Evolutionary conservation across 192 early-diverging fungal species (phyloP).

Genomic region (Podila minutissima): DNA sequence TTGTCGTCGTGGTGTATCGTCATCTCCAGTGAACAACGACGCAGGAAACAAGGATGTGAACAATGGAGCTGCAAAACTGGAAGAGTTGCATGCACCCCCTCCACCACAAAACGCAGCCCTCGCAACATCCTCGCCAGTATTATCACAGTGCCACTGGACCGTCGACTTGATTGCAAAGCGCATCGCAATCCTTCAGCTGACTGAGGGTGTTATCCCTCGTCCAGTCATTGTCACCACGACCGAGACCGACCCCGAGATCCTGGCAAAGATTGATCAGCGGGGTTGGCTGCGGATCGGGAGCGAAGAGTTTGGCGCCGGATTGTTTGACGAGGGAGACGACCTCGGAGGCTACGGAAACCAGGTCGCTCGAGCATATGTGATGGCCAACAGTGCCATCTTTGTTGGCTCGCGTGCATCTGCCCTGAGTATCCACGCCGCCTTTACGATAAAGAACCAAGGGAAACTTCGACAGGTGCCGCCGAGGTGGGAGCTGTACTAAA

Average conservation of each 20-base stretch:
- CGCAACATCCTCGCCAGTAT: not conserved
- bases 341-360: constrained; percentile 28
- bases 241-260: constrained; percentile 21
- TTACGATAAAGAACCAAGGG: constrained; percentile 32
- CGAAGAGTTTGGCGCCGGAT: constrained; percentile 12
- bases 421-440: constrained; percentile 12
- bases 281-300: constrained; percentile 23
- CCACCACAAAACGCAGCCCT: not conserved
- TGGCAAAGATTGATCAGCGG: constrained; percentile 31
- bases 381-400: constrained; percentile 45
- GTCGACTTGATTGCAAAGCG: constrained; percentile 27
- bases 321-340: constrained; percentile 27
- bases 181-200: constrained; percentile 26
- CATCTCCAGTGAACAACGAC: not conserved
- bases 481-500: constrained; percentile 44
- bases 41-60: not conserved
- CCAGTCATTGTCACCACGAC: constrained; percentile 44
- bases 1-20: constrained; percentile 6
- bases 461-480: not conserved
- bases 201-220: constrained; percentile 1
- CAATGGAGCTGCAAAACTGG: not conserved
- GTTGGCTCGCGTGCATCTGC: constrained; percentile 19
- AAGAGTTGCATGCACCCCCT: not conserved
- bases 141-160: constrained; percentile 25
- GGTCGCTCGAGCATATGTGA: constrained; percentile 8